Evolutionary conservation across 768 basidiomycete species (phyloP).

Genomic region (Amanita brunnescens): DNA sequence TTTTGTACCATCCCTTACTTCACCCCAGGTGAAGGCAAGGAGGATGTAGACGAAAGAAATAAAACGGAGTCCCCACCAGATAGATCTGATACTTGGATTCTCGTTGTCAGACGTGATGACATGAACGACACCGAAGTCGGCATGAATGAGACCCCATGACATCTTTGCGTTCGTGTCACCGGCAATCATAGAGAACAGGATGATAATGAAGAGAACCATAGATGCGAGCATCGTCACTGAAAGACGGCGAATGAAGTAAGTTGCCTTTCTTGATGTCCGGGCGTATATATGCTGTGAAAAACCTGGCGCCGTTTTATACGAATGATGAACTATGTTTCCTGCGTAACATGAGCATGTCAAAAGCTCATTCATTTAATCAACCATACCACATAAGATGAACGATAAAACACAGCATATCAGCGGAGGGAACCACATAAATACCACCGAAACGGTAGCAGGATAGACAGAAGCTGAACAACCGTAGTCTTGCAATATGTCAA

Average conservation of each 20-base stretch:
- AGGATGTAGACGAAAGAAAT: slow-evolving; percentile 31
- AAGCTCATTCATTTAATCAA: not conserved
- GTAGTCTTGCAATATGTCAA: slow-evolving; percentile 47
- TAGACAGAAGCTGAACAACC: slow-evolving; percentile 46
- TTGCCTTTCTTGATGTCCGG: slow-evolving; percentile 32
- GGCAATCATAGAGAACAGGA: slow-evolving; percentile 29
- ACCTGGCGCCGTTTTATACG: slow-evolving; percentile 15
- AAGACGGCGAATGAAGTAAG: slow-evolving; percentile 50
- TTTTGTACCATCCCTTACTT: slow-evolving; percentile 24
- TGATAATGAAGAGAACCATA: slow-evolving; percentile 29
- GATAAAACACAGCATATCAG: slow-evolving; percentile 32
- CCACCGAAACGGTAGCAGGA: slow-evolving; percentile 30
- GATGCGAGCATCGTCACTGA: slow-evolving; percentile 38
- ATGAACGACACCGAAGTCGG: slow-evolving; percentile 27
- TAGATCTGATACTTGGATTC: slow-evolving; percentile 18
- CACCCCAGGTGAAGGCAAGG: slow-evolving; percentile 27
- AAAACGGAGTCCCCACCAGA: slow-evolving; percentile 33
- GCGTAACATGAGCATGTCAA: not conserved
- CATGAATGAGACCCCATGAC: slow-evolving; percentile 41
- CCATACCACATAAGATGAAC: slow-evolving; percentile 35
- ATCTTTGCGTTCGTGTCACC: slow-evolving; percentile 23
- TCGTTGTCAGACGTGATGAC: slow-evolving; percentile 20
- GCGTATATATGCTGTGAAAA: slow-evolving; percentile 30
- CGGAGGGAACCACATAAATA: slow-evolving; percentile 39
- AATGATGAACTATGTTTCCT: slow-evolving; percentile 29